These are phyloP conservation scores for Lecanicillium sp. DNA, from an alignment of 2,329 filamentous ascomycete species.

Conservation along the genomic window DNA sequence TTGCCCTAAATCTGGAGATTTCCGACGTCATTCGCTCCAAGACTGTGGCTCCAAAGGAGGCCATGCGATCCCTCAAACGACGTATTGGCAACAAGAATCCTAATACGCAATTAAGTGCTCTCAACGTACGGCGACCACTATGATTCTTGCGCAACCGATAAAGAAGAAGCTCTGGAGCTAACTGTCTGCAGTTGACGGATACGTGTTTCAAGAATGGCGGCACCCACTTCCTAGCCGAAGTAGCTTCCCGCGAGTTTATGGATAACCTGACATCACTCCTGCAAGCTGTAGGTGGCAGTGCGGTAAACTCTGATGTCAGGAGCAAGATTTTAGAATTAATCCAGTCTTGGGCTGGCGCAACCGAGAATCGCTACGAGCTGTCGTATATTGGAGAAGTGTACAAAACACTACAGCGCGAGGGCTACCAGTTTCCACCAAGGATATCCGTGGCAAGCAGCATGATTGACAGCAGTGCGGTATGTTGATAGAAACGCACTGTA, in stretches of 20 bases:
- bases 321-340: constrained; percentile 88
- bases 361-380: constrained; percentile 75
- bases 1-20: constrained; percentile 94
- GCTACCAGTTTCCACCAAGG: constrained; percentile 82
- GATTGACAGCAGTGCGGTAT: constrained; percentile 90
- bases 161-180: not conserved
- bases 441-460: constrained; percentile 88
- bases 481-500: constrained; percentile 22
- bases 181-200: constrained; percentile 67
- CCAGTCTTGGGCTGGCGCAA: constrained; percentile 85
- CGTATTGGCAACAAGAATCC: constrained; percentile 97
- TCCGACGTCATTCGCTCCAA: constrained; percentile 96
- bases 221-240: constrained; percentile 87
- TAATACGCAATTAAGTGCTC: constrained; percentile 88
- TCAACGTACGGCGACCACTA: constrained; percentile 57
- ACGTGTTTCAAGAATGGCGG: constrained; percentile 99
- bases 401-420: constrained; percentile 70
- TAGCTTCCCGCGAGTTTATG: constrained; percentile 96
- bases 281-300: constrained; percentile 64
- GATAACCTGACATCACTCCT: constrained; percentile 90
- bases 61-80: constrained; percentile 91
- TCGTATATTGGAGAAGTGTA: constrained; percentile 87
- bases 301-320: constrained; percentile 78
- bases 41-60: constrained; percentile 93
- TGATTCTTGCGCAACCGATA: not conserved